Base-by-base conservation (phyloP, 371 early-diverging fungal genomes). In the Rhizopus microsporus region DNA sequence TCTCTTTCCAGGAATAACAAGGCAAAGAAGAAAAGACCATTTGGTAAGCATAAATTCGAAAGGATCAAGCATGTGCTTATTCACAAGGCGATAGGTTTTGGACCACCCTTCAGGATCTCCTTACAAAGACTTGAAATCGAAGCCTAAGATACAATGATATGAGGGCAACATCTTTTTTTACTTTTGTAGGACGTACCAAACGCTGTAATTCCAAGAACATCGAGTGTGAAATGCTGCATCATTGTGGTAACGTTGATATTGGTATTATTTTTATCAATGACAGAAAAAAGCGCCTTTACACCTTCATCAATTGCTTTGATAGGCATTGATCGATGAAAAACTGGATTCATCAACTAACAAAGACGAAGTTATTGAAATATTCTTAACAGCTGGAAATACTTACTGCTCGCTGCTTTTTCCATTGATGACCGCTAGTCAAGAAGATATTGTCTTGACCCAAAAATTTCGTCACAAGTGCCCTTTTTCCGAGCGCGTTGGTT, bases 271-370 rank as follows among this genome's bases (percentile, higher is more conserved):
- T 59, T 35, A 12, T 69, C 71, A 32, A 76, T 59, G 0, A 38
- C 49, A 0, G 34, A 8, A 47, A 78, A 72, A 6, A 72, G 9
- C 0, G 45, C 51, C 10, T 56, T 54, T 0, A 62, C 56, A 3
- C 67, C 30, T 7, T 47, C n/a, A 5, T 71, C 75, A 67, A 78
- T 74, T 0, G 67, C 7, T 2, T 60, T 49, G 0, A 72, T 47
- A 6, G 75, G 78, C 63, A 78, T 67, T 1, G 72, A 53, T 16
- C 71, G 71, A 47, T 69, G 71, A 43, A 78, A 78, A 7, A 71
- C 78, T 12, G 77, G 77, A 16, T 74, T 80, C 30, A 46, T 35
- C 31, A 34, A 9, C 15, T 7, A 37, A 13, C 33, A 56, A 58
- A 6, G 9, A 13, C 7, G 9, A 4, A 33, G 7, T 55, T 45